A percentile compares a stretch with the other conserved stretches of the same genome.
These are phyloP conservation scores for Melampsora larici-populina DNA, from an alignment of 1,284 basidiomycete genomes.

Conservation along the genomic window DNA sequence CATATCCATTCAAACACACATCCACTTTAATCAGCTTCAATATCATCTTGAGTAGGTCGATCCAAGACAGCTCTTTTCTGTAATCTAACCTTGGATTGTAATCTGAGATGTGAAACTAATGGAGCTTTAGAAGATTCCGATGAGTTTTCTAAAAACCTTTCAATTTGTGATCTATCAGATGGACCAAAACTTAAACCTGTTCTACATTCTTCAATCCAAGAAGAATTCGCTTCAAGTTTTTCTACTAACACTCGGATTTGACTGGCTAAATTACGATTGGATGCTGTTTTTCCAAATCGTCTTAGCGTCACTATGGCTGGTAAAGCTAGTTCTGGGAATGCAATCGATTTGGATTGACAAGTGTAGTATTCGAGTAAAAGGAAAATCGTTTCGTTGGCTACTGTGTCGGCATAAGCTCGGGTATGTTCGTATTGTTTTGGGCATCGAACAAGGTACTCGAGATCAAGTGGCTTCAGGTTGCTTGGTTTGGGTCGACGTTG, in stretches of 20 bases:
- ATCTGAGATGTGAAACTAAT: constrained; percentile 15
- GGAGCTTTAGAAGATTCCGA: constrained; percentile 1
- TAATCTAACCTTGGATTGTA: constrained; percentile 31
- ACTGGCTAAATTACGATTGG: constrained; percentile 6
- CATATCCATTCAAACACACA: background rate
- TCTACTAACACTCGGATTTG: constrained; percentile 27
- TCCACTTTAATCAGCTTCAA: background rate
- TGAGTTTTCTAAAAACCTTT: constrained; percentile 13
- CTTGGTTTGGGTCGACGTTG: constrained; percentile 75
- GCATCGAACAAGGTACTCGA: constrained; percentile 79
- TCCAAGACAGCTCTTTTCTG: constrained; percentile 30
- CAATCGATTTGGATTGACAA: constrained; percentile 67
- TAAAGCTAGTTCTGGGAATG: constrained; percentile 89
- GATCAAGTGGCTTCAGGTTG: constrained; percentile 84
- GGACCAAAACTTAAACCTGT: constrained; percentile 15
- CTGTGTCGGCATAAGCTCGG: constrained; percentile 74
- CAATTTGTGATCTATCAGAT: background rate
- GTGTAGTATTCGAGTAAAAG: constrained; percentile 74
- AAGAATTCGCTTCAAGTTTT: constrained; percentile 36
- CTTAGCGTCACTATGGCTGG: constrained; percentile 72
- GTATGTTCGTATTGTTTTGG: constrained; percentile 87
- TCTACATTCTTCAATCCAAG: constrained; percentile 13
- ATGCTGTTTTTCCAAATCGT: constrained; percentile 63
- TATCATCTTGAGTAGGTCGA: constrained; percentile 9
- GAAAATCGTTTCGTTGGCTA: constrained; percentile 77